Evolutionary conservation across 805 yeast genomes (phyloP), one percentile per base, ranked within the genome.

Genomic region (Ogataea neopini): DNA sequence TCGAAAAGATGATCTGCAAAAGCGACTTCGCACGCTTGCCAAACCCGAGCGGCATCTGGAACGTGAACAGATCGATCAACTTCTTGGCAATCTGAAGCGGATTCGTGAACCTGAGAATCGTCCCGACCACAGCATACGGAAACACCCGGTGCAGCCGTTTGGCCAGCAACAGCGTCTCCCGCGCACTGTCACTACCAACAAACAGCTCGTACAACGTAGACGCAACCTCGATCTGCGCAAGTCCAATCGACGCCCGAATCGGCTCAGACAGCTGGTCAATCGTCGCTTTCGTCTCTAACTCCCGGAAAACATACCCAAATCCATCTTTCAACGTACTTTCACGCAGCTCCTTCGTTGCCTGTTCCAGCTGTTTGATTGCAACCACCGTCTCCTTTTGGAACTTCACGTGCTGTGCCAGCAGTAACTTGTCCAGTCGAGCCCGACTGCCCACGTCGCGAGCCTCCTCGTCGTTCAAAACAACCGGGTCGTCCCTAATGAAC

Each of bases 81-180:
- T 84, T 80, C 51, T 90, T 86, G 70, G 88, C 81, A 22, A 92
- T 82, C 35, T 84, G 79, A 68, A 90, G 80, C 2, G 99, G 98
- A 60, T 92, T 92, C 0, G 98, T 88, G 50, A 85, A 81, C 59
- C 82, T 77, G 60, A 94, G 66, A 18, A 92, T 85, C 17, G 88
- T 87, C 36, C 83, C 83, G 64, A 91, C 79, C 29, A 92, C 62
- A 1, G 77, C 69, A 64, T 92, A 94, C 0, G 98, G 99, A 69
- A 92, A 80, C 49, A 88, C 60, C 26, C 75, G 69, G 67, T 92
- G 97, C 33, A 94, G 68, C 48, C 84, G 79, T 53, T 81, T 80
- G 26, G 86, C 70, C 60, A 88, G 89, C 10, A 77, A 74, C 57
- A 85, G 83, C 56, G 87, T 71, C 56, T 88, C 96, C 50, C 82